These are phyloP conservation scores for Salinomyces thailandicus DNA, from an alignment of 2,329 filamentous ascomycete species.

Conservation along the genomic window DNA sequence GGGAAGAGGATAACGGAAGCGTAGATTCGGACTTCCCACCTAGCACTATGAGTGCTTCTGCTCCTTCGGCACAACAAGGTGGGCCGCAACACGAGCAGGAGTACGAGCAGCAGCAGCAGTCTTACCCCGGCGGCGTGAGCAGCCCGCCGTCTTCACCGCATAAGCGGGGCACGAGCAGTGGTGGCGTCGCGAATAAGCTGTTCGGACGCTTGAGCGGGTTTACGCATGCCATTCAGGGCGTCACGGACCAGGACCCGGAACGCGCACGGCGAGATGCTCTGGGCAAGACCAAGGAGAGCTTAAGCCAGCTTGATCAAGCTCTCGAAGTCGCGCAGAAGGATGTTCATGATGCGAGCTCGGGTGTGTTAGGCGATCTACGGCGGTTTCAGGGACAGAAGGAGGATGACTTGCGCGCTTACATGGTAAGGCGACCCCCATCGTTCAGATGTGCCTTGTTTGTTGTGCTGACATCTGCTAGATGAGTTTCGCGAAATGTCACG, in stretches of 20 bases:
- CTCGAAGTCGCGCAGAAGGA: constrained; percentile 80
- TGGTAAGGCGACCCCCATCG: too few relatives aligned
- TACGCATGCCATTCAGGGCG: constrained; percentile 89
- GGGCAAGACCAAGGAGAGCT: constrained; percentile 84
- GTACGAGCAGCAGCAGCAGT: constrained; percentile 6
- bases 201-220: constrained; percentile 90
- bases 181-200: constrained; percentile 78
- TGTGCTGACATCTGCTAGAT: too few relatives aligned
- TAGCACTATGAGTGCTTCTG: constrained; percentile 47
- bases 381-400: constrained; percentile 94
- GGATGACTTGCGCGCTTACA: constrained; percentile 83
- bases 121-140: constrained; percentile 12
- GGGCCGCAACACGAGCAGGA: constrained; percentile 38
- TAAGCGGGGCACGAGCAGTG: constrained; percentile 61
- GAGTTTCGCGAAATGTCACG: constrained; percentile 82
- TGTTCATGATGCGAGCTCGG: constrained; percentile 82
- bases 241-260: constrained; percentile 93
- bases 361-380: constrained; percentile 79
- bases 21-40: constrained; percentile 95
- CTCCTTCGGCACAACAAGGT: constrained; percentile 52
- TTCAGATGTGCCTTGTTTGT: too few relatives aligned
- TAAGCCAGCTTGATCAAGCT: constrained; percentile 80
- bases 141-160: constrained; percentile 38
- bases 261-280: constrained; percentile 85
- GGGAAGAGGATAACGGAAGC: constrained; percentile 58